These are phyloP conservation scores for Chamaecyparis obtusa DNA, from an alignment of 75 land plant species.

Conservation along the genomic window DNA sequence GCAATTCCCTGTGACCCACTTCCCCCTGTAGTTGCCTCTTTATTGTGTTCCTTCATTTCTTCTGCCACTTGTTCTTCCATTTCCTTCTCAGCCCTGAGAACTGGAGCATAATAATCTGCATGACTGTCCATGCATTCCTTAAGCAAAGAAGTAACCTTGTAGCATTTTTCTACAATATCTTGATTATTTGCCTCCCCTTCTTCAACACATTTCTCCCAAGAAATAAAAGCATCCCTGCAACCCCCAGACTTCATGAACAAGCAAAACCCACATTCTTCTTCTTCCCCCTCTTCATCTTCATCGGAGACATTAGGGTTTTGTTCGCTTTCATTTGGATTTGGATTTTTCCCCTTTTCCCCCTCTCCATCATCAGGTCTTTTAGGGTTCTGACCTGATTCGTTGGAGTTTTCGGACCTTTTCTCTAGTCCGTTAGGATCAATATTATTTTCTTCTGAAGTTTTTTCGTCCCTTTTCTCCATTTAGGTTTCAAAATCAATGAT, in stretches of 20 bases:
- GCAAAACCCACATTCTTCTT: conserved; percentile 86
- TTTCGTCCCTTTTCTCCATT: not conserved
- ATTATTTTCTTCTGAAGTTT: not conserved
- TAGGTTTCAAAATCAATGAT: not conserved
- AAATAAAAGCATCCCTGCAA: conserved; percentile 64
- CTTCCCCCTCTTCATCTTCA: conserved; percentile 65
- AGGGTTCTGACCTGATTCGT: not conserved
- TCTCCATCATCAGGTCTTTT: not conserved
- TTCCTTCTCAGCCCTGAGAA: conserved; percentile 73
- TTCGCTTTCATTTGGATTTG: not conserved
- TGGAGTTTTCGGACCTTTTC: not conserved
- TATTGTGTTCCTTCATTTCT: conserved; percentile 11
- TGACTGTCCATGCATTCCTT: conserved; percentile 81
- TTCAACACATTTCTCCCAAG: conserved; percentile 89
- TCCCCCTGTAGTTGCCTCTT: not conserved
- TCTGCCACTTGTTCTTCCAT: conserved; percentile 38
- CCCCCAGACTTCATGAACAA: conserved; percentile 92
- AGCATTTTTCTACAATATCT: conserved; percentile 74
- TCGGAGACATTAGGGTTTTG: not conserved
- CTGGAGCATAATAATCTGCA: conserved; percentile 75
- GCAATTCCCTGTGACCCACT: not conserved
- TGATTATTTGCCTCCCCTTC: conserved; percentile 63
- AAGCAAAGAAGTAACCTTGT: conserved; percentile 45
- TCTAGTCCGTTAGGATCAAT: not conserved
- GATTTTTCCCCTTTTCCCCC: too few relatives aligned